These are phyloP conservation scores for Caryopteris hybrid DNA, from an alignment of 305 asterid genomes.

Conservation along the genomic window DNA sequence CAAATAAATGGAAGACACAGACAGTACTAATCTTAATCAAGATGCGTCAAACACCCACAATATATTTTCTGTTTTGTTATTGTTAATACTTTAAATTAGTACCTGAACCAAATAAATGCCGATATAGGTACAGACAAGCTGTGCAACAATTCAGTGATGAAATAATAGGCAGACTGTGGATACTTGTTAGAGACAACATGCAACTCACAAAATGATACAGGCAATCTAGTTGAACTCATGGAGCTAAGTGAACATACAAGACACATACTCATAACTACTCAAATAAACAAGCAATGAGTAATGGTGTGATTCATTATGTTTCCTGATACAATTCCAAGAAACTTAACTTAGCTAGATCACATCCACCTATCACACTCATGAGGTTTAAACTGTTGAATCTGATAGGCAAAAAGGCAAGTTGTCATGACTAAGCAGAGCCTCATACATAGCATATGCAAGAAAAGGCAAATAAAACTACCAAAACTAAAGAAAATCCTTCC, in stretches of 20 bases:
- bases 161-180: background rate
- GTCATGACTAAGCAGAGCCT: background rate
- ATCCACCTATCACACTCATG: background rate
- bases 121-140: background rate
- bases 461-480: constrained; percentile 2
- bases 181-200: background rate
- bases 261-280: background rate
- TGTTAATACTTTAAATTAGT: background rate
- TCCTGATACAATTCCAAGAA: background rate
- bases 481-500: background rate
- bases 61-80: background rate
- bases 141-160: background rate
- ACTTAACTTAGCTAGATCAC: background rate
- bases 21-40: background rate
- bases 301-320: background rate
- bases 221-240: background rate
- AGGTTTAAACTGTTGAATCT: background rate
- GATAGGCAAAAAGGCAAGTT: background rate
- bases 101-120: constrained; percentile 3
- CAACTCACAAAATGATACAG: background rate
- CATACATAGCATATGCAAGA: background rate
- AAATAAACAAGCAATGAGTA: background rate
- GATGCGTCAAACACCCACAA: background rate
- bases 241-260: background rate
- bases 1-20: constrained; percentile 4